phyloP scores from a whole-genome alignment of 768 basidiomycete species.

The Daedalea quercina region DNA sequence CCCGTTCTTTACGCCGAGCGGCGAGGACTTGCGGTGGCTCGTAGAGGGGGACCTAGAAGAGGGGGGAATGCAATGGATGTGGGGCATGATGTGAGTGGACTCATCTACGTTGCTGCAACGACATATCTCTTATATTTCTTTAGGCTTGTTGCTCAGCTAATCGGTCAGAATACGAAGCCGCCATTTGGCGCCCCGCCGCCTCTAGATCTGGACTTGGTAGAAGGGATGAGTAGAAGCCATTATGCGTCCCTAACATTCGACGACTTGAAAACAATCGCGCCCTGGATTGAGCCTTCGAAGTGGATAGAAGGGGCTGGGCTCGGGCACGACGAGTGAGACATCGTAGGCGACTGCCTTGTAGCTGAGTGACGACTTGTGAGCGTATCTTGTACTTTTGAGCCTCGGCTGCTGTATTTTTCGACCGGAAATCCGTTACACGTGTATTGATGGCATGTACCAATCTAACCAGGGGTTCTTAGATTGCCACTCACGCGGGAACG shows the following conservation, averaged over 20 bases:
- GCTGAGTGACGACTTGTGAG: not conserved
- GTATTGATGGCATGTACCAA: too few species aligned
- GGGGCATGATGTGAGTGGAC: conserved; percentile 52
- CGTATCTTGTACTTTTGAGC: not conserved
- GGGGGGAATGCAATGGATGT: conserved; percentile 67
- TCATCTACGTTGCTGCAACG: not conserved
- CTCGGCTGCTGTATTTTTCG: not conserved
- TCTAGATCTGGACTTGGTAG: conserved; percentile 44
- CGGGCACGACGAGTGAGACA: conserved; percentile 31
- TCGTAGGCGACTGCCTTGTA: not conserved
- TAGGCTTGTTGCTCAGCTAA: conserved; percentile 60
- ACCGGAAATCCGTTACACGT: too few species aligned
- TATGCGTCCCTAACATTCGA: conserved; percentile 67
- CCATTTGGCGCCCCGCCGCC: conserved; percentile 26
- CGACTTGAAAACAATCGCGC: conserved; percentile 67
- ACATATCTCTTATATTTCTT: not conserved
- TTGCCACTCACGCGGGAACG: too few species aligned
- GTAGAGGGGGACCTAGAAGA: conserved; percentile 44
- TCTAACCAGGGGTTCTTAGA: too few species aligned
- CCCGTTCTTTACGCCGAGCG: conserved; percentile 69
- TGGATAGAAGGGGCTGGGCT: conserved; percentile 69
- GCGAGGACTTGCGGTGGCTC: conserved; percentile 59
- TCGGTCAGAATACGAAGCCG: conserved; percentile 37
- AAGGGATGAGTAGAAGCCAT: conserved; percentile 43
- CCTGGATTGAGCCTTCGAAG: conserved; percentile 70